Evolutionary conservation across 345 rosid species (phyloP).

Genomic region (Pistacia atlantica): DNA sequence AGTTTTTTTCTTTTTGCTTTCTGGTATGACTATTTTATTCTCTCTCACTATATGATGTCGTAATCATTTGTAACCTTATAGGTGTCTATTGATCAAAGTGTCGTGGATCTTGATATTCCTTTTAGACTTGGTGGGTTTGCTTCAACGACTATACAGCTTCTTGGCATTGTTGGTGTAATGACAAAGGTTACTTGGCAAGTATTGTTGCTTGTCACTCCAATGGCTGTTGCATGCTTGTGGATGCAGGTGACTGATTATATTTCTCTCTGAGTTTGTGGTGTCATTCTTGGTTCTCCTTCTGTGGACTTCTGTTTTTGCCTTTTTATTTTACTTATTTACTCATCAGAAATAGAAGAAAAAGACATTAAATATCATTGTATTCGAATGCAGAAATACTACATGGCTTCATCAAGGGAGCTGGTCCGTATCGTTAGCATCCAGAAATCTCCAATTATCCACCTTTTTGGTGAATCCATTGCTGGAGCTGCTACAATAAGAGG

Average conservation of each 20-base stretch:
- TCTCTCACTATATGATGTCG: conserved; percentile 8
- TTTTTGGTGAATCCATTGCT: conserved; percentile 98
- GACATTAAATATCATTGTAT: conserved; percentile 2
- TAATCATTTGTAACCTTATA: conserved; percentile 31
- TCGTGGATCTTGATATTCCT: conserved; percentile 98
- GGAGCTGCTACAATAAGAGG: conserved; percentile 99
- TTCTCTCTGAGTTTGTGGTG: neutral
- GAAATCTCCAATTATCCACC: conserved; percentile 95
- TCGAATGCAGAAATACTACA: conserved; percentile 90
- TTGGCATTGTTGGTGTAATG: conserved; percentile 97
- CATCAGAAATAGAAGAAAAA: neutral
- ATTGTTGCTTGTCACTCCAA: conserved; percentile 91
- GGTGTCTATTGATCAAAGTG: conserved; percentile 99
- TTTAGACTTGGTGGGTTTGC: conserved; percentile 99
- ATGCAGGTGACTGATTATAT: conserved; percentile 71
- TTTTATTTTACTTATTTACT: neutral
- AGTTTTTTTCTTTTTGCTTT: conserved; percentile 24
- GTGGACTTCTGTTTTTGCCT: neutral
- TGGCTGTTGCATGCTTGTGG: conserved; percentile 99
- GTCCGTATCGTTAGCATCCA: conserved; percentile 99
- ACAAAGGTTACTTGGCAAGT: conserved; percentile 98
- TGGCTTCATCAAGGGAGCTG: conserved; percentile 98
- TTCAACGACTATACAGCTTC: conserved; percentile 95
- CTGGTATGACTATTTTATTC: neutral
- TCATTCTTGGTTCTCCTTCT: neutral